phyloP scores from a whole-genome alignment of 2,329 filamentous ascomycete species.

The Neocucurbitaria cava region DNA sequence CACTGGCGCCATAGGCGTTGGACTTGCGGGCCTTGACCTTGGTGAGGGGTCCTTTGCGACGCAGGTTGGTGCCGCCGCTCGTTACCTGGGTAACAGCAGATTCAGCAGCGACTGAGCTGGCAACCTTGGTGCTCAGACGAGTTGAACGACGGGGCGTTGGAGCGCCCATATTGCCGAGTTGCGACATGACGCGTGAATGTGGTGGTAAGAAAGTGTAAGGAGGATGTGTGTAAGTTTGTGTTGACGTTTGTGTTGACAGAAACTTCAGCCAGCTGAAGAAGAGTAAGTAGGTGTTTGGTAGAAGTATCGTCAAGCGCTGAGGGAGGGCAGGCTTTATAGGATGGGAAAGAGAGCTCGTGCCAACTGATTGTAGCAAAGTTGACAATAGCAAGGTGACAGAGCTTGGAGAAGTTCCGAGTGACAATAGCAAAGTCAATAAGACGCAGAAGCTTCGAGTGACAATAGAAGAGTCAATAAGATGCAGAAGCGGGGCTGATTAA shows the following conservation, averaged over 20 bases:
- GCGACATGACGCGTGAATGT: slow-evolving; percentile 26
- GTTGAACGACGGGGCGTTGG: slow-evolving; percentile 42
- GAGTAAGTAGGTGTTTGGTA: slow-evolving; percentile 3
- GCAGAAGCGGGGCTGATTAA: neutral
- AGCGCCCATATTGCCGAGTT: slow-evolving; percentile 25
- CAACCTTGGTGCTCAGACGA: slow-evolving; percentile 35
- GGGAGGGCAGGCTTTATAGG: neutral
- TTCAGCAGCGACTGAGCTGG: slow-evolving; percentile 35
- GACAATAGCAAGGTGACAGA: slow-evolving; percentile 2
- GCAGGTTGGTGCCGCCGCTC: slow-evolving; percentile 20
- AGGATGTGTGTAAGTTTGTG: neutral
- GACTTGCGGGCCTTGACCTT: slow-evolving; percentile 42
- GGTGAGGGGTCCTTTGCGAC: slow-evolving; percentile 35
- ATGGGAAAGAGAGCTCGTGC: neutral
- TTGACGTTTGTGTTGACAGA: too few species aligned
- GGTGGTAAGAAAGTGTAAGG: neutral
- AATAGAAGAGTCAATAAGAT: slow-evolving; percentile 13
- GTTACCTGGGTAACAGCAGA: slow-evolving; percentile 27
- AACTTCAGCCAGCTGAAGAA: neutral
- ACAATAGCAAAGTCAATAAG: slow-evolving; percentile 15
- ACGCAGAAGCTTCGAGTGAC: neutral
- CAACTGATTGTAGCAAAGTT: neutral
- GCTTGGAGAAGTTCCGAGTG: neutral
- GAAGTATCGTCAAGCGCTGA: neutral
- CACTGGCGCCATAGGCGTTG: slow-evolving; percentile 47